Evolutionary conservation across 805 yeast genomes (phyloP), one percentile per base, ranked within the genome.

Genomic region (Suhomyces pyralidae): DNA sequence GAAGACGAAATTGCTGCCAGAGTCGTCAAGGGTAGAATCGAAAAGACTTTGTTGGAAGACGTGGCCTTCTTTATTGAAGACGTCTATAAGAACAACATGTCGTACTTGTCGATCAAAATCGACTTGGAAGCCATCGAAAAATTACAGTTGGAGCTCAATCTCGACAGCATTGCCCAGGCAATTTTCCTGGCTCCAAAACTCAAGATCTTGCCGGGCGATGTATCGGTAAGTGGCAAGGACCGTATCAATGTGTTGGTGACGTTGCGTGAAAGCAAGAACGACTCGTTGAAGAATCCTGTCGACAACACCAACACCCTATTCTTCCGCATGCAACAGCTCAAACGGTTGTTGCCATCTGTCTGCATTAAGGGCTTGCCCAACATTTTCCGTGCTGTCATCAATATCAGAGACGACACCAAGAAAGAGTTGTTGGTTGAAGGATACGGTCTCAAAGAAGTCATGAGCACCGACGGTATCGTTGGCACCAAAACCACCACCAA

Each of bases 1-100:
- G 83, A 84, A 12, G 99, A 94, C 70, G 98, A 93, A 74, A 87
- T 96, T 66, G 97, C 98, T 26, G 99, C 99, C 0, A 84, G 99
- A 71, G 97, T 96, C 60, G 99, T 94, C 30, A 94, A 94, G 73
- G 99, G 99, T 50, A 82, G 99, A 66, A 82, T 94, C 51, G 99
- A 94, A 67, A 94, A 93, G 75, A 94, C 99, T 0, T 70, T 86
- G 50, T 73, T 94, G 55, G 84, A 85, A 56, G 98, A 96, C 66
- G 86, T 94, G 58, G 90, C 96, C 5, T 88, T 71, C 66, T 91
- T 83, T 69, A 88, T 96, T 60, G 97, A 94, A 70, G 99, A 94
- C 73, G 97, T 93, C 12, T 96, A 92, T 70, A 84, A 83, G 58
- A 88, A 88, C 60, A 81, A 82, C 57, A 77, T 82, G 71, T 90